Evolutionary conservation across 768 basidiomycete species (phyloP).

Genomic region (Boletus speciosus): DNA sequence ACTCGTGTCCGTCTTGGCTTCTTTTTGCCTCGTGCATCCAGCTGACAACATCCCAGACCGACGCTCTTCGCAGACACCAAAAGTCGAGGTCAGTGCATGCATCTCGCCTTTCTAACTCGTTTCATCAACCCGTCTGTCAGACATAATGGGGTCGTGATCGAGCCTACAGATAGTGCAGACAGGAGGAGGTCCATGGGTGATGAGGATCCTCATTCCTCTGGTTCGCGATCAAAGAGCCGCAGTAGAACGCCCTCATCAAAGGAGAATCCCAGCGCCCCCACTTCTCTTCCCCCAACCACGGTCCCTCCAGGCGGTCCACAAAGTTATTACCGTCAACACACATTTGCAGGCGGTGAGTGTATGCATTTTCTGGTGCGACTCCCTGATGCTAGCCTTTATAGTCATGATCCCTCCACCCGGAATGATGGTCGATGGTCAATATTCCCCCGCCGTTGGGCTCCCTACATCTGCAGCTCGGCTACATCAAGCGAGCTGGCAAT

Average conservation of each 20-base stretch:
- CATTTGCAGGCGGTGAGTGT: conserved; percentile 41
- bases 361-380: neutral
- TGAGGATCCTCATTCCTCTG: conserved; percentile 34
- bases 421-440: conserved; percentile 42
- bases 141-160: conserved; percentile 67
- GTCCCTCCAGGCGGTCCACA: conserved; percentile 37
- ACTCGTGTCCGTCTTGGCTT: conserved; percentile 55
- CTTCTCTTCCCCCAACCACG: conserved; percentile 34
- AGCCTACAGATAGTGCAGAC: conserved; percentile 36
- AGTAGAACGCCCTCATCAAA: conserved; percentile 46
- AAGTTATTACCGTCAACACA: conserved; percentile 67
- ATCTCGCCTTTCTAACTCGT: conserved; percentile 1
- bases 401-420: conserved; percentile 43
- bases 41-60: conserved; percentile 49
- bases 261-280: conserved; percentile 35
- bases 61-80: conserved; percentile 76
- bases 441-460: conserved; percentile 39
- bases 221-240: conserved; percentile 48
- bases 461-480: conserved; percentile 54
- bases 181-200: conserved; percentile 20
- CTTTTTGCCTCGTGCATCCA: conserved; percentile 9
- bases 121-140: conserved; percentile 23
- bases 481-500: conserved; percentile 41
- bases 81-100: conserved; percentile 59
- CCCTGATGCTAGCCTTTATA: conserved; percentile 16